Base-by-base conservation (phyloP, 257 asterid genomes). In the Henckelia pumila region DNA sequence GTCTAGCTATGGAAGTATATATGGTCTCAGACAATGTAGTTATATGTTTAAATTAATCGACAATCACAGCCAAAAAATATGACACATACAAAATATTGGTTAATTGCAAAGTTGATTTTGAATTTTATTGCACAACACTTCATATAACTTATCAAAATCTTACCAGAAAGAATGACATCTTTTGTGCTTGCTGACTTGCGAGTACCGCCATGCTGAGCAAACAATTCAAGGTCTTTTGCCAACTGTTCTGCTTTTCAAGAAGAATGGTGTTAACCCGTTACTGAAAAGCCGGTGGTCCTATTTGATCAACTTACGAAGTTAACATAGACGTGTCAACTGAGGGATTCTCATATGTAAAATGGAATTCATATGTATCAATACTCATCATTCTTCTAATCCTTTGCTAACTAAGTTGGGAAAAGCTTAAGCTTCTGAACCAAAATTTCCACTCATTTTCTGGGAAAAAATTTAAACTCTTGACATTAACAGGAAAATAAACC, bases 171-270 rank as follows among this genome's bases (percentile, higher is more conserved):
- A 53, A 94, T 85, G 80, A 94, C 97, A 71, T 94, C 99, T 68
- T 94, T 97, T 96, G 87, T 91, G 82, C 85, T 94, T 63, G 85
- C 95, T n/a, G 84, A 82, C 89, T 94, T 94, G 58, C 96, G 95
- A 61, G 93, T 85, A 14, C 79, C 96, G 14, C 79, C 96, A 75
- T 90, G 97, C 75, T 84, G 91, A 4, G 97, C 82, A 74, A 91
- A 93, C 81, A 92, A 74, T 66, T 86, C 98, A 50, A 93, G 88
- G 80, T 93, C 97, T 75, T 83, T 90, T 13, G 96, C 96, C 56
- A 93, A 76, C 83, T 93, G 95, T 55, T 90, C 96, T 91, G 94
- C 78, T 66, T 79, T 76, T 56, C 30, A 69, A 59, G 60, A 60
- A 74, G 59, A 22, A 56, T 29, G 49, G 24, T 17, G 56, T 33